phyloP scores from a whole-genome alignment of 2,329 filamentous ascomycete species.

The Metarhizium humberi region DNA sequence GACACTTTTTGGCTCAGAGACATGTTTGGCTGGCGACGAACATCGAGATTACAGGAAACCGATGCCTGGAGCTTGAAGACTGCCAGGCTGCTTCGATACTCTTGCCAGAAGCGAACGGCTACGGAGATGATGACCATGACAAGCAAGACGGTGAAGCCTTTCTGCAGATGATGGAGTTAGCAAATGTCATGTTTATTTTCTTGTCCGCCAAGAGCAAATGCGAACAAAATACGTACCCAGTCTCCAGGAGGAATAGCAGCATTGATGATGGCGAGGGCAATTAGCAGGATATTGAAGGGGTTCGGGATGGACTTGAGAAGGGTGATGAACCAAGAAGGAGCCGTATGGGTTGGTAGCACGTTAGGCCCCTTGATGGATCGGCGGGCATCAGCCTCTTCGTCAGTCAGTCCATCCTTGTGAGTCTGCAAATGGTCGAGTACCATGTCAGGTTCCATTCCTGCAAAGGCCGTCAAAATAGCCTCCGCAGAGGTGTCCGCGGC shows the following conservation, averaged over 20 bases:
- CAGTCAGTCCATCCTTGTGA: slow-evolving; percentile 12
- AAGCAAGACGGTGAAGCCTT: slow-evolving; percentile 14
- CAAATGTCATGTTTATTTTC: background rate
- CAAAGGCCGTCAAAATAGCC: slow-evolving; percentile 12
- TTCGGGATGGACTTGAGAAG: slow-evolving; percentile 17
- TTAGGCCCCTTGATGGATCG: slow-evolving; percentile 14
- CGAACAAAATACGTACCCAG: slow-evolving; percentile 6
- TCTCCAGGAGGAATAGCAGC: slow-evolving; percentile 11
- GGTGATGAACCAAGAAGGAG: slow-evolving; percentile 17
- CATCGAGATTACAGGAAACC: slow-evolving; percentile 12
- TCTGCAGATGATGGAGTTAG: slow-evolving; percentile 1
- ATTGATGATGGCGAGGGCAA: slow-evolving; percentile 16
- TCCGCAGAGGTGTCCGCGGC: slow-evolving; percentile 11
- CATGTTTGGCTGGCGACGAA: slow-evolving; percentile 9
- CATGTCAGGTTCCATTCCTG: slow-evolving; percentile 9
- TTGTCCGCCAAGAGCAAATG: background rate
- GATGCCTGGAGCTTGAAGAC: slow-evolving; percentile 16
- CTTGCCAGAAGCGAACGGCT: slow-evolving; percentile 19
- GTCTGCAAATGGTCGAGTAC: slow-evolving; percentile 13
- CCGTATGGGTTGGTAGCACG: slow-evolving; percentile 14
- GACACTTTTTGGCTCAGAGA: background rate
- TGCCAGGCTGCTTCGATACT: slow-evolving; percentile 16
- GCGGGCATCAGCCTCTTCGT: slow-evolving; percentile 12
- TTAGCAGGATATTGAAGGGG: slow-evolving; percentile 16
- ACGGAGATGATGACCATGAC: slow-evolving; percentile 17